These are phyloP conservation scores for Wallacemonas rigidus DNA, from an alignment of 208 protist species.

Conservation along the genomic window DNA sequence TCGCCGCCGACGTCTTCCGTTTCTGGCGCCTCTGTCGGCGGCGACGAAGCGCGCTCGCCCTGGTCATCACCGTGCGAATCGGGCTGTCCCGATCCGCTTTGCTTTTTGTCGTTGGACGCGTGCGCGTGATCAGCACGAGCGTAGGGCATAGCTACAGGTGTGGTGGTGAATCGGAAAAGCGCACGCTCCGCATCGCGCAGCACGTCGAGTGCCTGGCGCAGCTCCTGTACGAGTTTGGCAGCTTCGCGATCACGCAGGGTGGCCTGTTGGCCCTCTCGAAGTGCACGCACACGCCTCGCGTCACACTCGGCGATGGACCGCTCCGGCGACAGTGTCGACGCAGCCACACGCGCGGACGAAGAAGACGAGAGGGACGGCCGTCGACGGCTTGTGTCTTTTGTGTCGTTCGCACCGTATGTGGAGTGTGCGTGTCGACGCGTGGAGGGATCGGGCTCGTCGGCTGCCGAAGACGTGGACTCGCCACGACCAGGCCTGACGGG, in stretches of 20 bases:
- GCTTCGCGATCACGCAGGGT: not conserved
- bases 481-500: no score
- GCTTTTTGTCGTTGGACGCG: not conserved
- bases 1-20: not conserved
- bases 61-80: no score
- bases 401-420: no score
- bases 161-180: slow-evolving; percentile 10
- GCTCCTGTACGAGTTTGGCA: not conserved
- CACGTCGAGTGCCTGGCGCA: slow-evolving; percentile 1
- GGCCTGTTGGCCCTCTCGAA: not conserved
- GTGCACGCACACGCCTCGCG: not conserved
- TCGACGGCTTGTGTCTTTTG: no score
- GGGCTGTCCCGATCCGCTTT: not conserved
- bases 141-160: not conserved
- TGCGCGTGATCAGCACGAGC: no score
- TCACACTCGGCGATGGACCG: not conserved
- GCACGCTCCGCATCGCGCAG: slow-evolving; percentile 8
- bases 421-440: no score
- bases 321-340: not conserved
- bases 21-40: not conserved
- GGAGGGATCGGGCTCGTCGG: no score
- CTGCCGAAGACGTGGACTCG: no score
- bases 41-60: not conserved
- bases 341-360: no score
- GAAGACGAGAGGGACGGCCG: no score